Evolutionary conservation across 108 stramenopile species (phyloP), one percentile per base, ranked within the genome.

Genomic region (Fragilaria radians): DNA sequence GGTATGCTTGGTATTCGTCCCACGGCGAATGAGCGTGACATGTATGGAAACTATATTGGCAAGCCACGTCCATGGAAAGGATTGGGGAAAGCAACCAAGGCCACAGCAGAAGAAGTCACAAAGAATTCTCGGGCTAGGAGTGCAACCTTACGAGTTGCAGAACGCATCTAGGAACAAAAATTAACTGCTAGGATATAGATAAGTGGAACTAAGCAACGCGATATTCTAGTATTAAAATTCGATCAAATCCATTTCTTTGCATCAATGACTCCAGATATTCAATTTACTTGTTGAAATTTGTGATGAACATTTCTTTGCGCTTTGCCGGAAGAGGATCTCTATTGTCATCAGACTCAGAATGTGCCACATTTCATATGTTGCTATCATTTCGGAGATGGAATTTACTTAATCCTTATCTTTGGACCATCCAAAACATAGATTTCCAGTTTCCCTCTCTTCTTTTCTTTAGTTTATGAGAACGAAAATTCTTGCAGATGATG

Each of bases 111-210:
- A 14, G 92, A 93, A 68, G 78, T 86, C 21, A 80, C 52, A 51
- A 33, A 48, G 9, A 93, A 93, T 63, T 64, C 84, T 28, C 61
- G 92, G 64, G 84, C 92, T 17, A 62, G 89, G 47, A 92, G 90
- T 76, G 90, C 94, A 34, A 82, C 78, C 14, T 68, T 90, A 50
- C 57, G 89, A 48, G 76, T 88, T 5, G 90, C 80, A n/a, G 79
- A 77, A 59, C 69, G 78, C 24, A 27, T 25, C 19, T 29, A 52
- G 33, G 27, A 9, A 63, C 27, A 27, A 19, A 54, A n/a, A n/a
- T n/a, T n/a, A n/a, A n/a, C 42, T 14, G 14, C 42, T 45, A 45
- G 42, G 42, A 45, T 17, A 45, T 45, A 14, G 42, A 14, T 45
- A 7, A 19, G 51, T 52, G 17, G 19, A 18, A 19, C 19, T 9